Percentiles rank a stretch among this genome's conserved stretches.
phyloP scores from a whole-genome alignment of 768 basidiomycete genomes.

The Termitomyces sp. region DNA sequence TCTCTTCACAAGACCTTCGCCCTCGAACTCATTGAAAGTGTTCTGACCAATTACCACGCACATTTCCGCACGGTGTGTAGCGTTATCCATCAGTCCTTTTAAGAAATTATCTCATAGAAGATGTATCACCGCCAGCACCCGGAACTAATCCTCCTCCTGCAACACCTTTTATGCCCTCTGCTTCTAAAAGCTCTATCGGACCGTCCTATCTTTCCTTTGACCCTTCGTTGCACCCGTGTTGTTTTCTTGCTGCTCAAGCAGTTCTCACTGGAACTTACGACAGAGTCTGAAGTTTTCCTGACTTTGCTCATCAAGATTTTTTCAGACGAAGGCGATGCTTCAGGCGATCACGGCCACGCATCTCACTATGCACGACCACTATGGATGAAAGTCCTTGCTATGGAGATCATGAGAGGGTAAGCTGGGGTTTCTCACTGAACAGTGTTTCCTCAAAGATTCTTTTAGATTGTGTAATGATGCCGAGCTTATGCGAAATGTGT shows the following conservation, averaged over 20 bases:
- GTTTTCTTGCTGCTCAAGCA: constrained; percentile 92
- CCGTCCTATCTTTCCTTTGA: constrained; percentile 77
- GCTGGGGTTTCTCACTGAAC: background rate
- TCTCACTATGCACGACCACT: constrained; percentile 43
- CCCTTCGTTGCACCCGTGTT: constrained; percentile 87
- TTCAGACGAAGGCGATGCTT: constrained; percentile 40
- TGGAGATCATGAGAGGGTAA: constrained; percentile 90
- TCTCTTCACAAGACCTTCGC: constrained; percentile 90
- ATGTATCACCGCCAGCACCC: constrained; percentile 48
- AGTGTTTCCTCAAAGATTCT: background rate
- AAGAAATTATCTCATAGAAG: background rate
- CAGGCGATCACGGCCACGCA: constrained; percentile 16
- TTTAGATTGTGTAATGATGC: constrained; percentile 71
- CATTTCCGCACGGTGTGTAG: constrained; percentile 69
- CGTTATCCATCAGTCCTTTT: background rate
- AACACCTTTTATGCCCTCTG: constrained; percentile 85
- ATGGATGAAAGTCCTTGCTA: constrained; percentile 88
- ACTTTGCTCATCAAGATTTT: constrained; percentile 63
- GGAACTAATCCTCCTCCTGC: constrained; percentile 82
- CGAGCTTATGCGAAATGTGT: constrained; percentile 73
- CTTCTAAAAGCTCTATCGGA: constrained; percentile 84
- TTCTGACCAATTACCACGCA: constrained; percentile 87
- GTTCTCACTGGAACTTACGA: constrained; percentile 74
- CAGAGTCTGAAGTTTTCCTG: constrained; percentile 85
- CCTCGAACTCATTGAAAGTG: constrained; percentile 95